These are phyloP conservation scores for Trichothecium sympodiale DNA, from an alignment of 2,329 filamentous ascomycete species.

Conservation along the genomic window DNA sequence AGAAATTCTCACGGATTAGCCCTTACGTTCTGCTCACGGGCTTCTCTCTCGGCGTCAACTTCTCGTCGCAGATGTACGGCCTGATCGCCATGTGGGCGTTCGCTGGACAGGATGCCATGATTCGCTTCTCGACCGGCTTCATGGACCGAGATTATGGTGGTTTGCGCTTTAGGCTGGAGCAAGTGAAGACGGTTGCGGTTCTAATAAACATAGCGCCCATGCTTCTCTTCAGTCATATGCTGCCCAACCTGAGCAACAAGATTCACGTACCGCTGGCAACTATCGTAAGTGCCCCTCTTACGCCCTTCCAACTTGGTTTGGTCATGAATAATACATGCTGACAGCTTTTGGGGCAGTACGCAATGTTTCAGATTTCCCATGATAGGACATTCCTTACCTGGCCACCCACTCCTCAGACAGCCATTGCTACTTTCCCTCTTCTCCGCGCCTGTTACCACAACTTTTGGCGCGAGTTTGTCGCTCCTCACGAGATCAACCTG, in stretches of 20 bases:
- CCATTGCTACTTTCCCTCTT: conserved; percentile 37
- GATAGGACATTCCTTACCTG: conserved; percentile 35
- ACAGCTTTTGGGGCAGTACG: conserved; percentile 26
- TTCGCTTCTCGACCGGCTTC: conserved; percentile 28
- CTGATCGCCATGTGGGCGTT: conserved; percentile 38
- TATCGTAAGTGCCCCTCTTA: conserved; percentile 24
- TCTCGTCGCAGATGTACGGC: conserved; percentile 44
- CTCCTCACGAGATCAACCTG: conserved; percentile 34
- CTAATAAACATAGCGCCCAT: conserved; percentile 35
- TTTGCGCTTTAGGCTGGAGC: conserved; percentile 15
- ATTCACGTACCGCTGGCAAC: conserved; percentile 29
- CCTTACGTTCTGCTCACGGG: conserved; percentile 57
- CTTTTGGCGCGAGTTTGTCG: conserved; percentile 34
- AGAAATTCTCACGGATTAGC: conserved; percentile 39
- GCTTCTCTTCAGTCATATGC: conserved; percentile 30
- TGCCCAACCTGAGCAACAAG: conserved; percentile 30
- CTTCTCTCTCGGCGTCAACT: conserved; percentile 34
- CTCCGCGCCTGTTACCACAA: conserved; percentile 32
- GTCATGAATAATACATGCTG: conserved; percentile 3
- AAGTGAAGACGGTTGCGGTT: conserved; percentile 6
- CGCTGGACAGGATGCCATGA: conserved; percentile 33
- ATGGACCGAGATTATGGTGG: conserved; percentile 13
- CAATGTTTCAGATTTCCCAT: conserved; percentile 31
- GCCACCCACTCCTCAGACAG: conserved; percentile 42
- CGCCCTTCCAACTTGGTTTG: neutral